A percentile compares a stretch with the other conserved stretches of the same genome.
phyloP scores from a whole-genome alignment of 1,139 yeast genomes.

The Pichia sp. region DNA sequence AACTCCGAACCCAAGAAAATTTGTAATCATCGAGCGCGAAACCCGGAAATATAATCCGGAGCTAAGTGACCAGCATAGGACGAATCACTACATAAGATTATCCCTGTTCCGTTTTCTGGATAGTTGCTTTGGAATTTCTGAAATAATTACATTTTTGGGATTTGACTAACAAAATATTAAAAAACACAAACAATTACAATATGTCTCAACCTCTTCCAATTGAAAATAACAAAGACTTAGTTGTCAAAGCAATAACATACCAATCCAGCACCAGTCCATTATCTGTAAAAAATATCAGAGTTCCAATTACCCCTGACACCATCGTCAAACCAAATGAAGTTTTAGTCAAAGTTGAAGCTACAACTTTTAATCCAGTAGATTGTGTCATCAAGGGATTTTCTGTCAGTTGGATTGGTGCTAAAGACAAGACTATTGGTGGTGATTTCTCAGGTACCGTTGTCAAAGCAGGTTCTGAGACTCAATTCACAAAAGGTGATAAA shows the following conservation, averaged over 20 bases:
- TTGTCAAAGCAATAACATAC: constrained; percentile 18
- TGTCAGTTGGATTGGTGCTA: constrained; percentile 30
- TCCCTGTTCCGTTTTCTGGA: too few relatives aligned
- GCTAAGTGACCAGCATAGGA: too few relatives aligned
- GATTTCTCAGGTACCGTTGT: constrained; percentile 65
- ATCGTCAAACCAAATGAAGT: constrained; percentile 39
- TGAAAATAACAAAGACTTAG: constrained; percentile 8
- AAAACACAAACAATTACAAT: too few relatives aligned
- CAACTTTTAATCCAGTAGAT: constrained; percentile 68
- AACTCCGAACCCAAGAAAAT: too few relatives aligned
- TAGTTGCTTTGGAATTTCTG: too few relatives aligned
- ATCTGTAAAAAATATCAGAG: constrained; percentile 12
- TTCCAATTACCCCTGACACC: constrained; percentile 8
- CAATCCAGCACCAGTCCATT: constrained; percentile 18
- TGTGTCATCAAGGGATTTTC: constrained; percentile 34
- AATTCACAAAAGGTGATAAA: constrained; percentile 48
- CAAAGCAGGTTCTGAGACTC: constrained; percentile 46
- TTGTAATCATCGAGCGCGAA: too few relatives aligned
- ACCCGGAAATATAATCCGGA: too few relatives aligned
- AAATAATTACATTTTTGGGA: too few relatives aligned
- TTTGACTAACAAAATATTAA: too few relatives aligned
- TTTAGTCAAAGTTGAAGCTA: constrained; percentile 52
- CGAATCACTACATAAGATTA: too few relatives aligned
- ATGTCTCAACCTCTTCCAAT: too few relatives aligned
- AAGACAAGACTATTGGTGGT: constrained; percentile 45